A percentile compares a stretch with the other conserved stretches of the same genome.
These are phyloP conservation scores for Rauvolfia tetraphylla DNA, from an alignment of 257 asterid genomes.

Conservation along the genomic window DNA sequence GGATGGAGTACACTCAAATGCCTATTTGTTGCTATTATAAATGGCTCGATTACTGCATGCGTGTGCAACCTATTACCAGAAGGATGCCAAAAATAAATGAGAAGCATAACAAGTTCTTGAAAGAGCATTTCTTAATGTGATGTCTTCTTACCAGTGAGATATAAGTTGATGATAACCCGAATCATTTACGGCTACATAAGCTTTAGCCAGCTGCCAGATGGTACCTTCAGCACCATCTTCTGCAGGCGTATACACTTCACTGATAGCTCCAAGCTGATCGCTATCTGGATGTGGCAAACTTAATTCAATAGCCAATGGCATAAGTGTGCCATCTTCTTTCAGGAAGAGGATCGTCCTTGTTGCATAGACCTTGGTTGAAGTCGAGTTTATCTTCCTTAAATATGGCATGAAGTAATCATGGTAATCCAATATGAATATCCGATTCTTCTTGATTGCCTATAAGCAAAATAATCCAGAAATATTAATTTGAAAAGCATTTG, in stretches of 20 bases:
- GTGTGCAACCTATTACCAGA: constrained; percentile 53
- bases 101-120: neutral
- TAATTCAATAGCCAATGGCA: constrained; percentile 70
- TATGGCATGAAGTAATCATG: constrained; percentile 66
- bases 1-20: constrained; percentile 63
- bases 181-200: constrained; percentile 65
- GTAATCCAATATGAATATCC: constrained; percentile 61
- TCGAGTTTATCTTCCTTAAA: constrained; percentile 51
- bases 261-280: constrained; percentile 48
- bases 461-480: neutral
- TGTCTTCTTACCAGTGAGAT: constrained; percentile 64
- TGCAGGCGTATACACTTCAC: constrained; percentile 55
- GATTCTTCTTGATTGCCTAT: constrained; percentile 48
- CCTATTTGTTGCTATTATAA: constrained; percentile 58
- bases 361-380: constrained; percentile 57
- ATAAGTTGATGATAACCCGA: constrained; percentile 71
- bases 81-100: neutral
- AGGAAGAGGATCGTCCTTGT: constrained; percentile 65
- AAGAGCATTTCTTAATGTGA: neutral
- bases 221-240: constrained; percentile 52
- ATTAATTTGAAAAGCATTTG: neutral
- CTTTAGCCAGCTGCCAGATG: constrained; percentile 80
- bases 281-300: constrained; percentile 73
- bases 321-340: constrained; percentile 57
- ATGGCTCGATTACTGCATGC: constrained; percentile 75